phyloP scores from a whole-genome alignment of 208 protist species.

The Leishmania guyanensis region DNA sequence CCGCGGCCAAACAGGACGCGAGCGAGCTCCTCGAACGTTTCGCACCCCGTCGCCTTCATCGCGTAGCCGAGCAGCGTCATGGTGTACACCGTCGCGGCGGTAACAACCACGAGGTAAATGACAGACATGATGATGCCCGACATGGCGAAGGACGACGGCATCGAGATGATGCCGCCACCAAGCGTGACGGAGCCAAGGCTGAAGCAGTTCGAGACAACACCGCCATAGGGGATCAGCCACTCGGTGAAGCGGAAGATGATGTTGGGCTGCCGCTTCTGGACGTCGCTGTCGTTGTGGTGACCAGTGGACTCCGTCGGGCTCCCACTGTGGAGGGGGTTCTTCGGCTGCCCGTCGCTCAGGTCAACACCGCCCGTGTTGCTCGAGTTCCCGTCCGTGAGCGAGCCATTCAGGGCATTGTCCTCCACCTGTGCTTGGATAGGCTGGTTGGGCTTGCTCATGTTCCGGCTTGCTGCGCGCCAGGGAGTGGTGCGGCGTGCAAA shows the following conservation, averaged over 20 bases:
- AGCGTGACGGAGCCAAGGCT: slow-evolving; percentile 68
- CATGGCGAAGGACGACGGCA: slow-evolving; percentile 56
- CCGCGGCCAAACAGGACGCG: slow-evolving; percentile 45
- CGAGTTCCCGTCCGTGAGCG: neutral
- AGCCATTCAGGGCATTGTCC: neutral
- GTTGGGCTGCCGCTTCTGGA: neutral
- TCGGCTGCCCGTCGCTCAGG: neutral
- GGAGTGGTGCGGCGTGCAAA: neutral
- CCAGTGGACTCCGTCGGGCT: neutral
- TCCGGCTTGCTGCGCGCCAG: neutral
- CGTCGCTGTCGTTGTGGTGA: neutral
- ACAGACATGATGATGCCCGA: slow-evolving; percentile 59
- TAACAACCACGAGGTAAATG: slow-evolving; percentile 61
- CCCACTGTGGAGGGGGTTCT: neutral
- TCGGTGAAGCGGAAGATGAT: slow-evolving; percentile 12
- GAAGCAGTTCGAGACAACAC: slow-evolving; percentile 56
- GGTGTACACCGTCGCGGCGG: slow-evolving; percentile 55
- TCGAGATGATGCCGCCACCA: slow-evolving; percentile 59
- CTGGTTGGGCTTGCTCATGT: neutral
- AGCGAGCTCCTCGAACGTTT: slow-evolving; percentile 62
- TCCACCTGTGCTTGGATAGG: neutral
- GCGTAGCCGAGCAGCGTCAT: slow-evolving; percentile 57
- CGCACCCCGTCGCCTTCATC: slow-evolving; percentile 52
- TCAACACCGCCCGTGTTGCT: neutral
- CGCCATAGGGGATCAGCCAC: slow-evolving; percentile 47